phyloP scores from a whole-genome alignment of 2,329 filamentous ascomycete genomes.

The Epichloe glyceriae region DNA sequence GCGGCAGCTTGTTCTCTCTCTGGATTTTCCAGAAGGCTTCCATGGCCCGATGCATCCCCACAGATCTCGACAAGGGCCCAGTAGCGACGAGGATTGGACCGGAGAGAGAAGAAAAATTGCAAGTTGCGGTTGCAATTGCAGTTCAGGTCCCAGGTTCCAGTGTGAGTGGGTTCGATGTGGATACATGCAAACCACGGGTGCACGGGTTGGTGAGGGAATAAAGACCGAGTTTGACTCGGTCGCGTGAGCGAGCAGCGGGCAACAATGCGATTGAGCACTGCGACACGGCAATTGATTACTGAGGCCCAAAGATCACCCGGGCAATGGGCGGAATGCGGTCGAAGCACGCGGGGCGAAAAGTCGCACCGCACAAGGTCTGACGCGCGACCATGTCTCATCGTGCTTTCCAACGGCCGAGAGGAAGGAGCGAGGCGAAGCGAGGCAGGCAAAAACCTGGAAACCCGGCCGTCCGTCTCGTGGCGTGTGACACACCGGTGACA shows the following conservation, averaged over 20 bases:
- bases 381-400: too few relatives aligned
- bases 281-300: not conserved
- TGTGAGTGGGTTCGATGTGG: constrained; percentile 1
- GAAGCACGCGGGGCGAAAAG: too few relatives aligned
- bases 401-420: too few relatives aligned
- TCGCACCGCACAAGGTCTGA: too few relatives aligned
- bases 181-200: not conserved
- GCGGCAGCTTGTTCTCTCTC: too few relatives aligned
- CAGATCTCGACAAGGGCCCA: not conserved
- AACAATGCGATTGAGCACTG: too few relatives aligned
- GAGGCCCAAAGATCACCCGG: not conserved
- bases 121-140: not conserved
- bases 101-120: not conserved
- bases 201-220: not conserved
- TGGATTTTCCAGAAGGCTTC: constrained; percentile 1
- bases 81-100: too few relatives aligned
- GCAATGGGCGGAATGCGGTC: not conserved
- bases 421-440: too few relatives aligned
- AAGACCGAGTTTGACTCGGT: not conserved
- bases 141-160: not conserved
- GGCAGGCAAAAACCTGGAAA: too few relatives aligned
- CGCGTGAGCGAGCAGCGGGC: too few relatives aligned
- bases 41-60: not conserved
- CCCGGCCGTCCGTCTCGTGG: too few relatives aligned
- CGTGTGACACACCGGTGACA: too few relatives aligned